phyloP scores from a whole-genome alignment of 176 grass and related monocot species.

The Panicum miliaceum region DNA sequence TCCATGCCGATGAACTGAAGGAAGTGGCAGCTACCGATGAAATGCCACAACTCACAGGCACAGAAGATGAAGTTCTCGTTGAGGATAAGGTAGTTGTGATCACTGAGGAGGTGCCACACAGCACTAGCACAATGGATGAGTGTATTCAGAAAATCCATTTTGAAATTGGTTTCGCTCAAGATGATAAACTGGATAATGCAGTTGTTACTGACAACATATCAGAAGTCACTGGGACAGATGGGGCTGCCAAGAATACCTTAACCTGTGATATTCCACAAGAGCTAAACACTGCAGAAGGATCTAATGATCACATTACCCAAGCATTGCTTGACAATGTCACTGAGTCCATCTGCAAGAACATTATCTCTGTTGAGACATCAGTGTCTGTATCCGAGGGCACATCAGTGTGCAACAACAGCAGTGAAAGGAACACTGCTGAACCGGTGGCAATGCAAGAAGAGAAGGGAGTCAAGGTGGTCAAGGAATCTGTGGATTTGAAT shows the following conservation, averaged over 20 bases:
- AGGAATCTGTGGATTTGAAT: not conserved
- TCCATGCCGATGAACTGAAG: not conserved
- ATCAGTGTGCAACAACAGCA: not conserved
- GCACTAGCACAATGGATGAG: not conserved
- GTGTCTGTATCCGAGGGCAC: not conserved
- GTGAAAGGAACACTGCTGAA: slow-evolving; percentile 13
- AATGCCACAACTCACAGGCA: not conserved
- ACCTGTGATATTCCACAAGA: not conserved
- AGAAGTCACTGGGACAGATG: not conserved
- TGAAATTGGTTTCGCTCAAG: not conserved
- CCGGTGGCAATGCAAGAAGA: not conserved
- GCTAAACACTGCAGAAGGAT: not conserved
- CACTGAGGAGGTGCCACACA: not conserved
- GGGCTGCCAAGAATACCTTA: not conserved
- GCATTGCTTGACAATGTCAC: not conserved
- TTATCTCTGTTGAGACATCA: not conserved
- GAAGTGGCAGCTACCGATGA: not conserved
- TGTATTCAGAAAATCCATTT: not conserved
- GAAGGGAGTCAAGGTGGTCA: not conserved
- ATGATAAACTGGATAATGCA: not conserved
- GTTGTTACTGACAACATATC: not conserved
- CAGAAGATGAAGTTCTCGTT: not conserved
- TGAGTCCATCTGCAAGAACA: not conserved
- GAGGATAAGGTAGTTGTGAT: not conserved
- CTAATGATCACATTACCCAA: not conserved